Evolutionary conservation across 2,329 filamentous ascomycete genomes (phyloP), one percentile per base, ranked within the genome.

Genomic region (Ophiostoma quercus): DNA sequence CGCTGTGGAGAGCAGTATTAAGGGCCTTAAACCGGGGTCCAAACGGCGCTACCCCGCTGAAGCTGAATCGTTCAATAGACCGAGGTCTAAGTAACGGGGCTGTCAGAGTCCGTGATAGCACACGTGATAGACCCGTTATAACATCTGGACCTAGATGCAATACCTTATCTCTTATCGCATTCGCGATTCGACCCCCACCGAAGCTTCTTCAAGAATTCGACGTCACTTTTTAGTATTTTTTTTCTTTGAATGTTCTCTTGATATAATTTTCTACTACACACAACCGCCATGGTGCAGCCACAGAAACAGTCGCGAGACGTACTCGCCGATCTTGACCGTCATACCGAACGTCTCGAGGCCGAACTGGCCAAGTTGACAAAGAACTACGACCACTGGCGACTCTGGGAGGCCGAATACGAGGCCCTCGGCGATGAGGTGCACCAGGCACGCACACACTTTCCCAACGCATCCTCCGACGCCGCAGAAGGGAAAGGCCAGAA

Each of bases 381-480:
- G 75, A 89, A 91, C 7, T 84, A 98, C 68, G 88, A 88, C 72
- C 90, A 96, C 80, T 99, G 94, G 94, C 90, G 92, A 73, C 89
- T 89, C 69, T 96, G 92, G 87, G 94, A 96, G 77, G 88, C 91
- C 66, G 94, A 98, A 78, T 98, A 98, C 79, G 92, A 97, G 77
- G 87, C 89, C 32, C 84, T 98, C 72, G 93, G 91, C 77, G 92
- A 96, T 77, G 92, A 96, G 75, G 85, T 98, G 39, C 37, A 47
- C 54, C 43, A 60, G 39, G 69, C 69, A 22, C 29, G 43, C 19
- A 16, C 7, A 5, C 54, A 43, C 29, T 3, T 77, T 89, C 34
- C 78, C 83, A 47, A 77, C 82, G 60, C 63, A 22, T 19, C 32
- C 4, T 65, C 80, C 39, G 60, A 66, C 22, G 19, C 47, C 32